These are phyloP conservation scores for Diddensiella santjacobensis DNA, from an alignment of 805 yeast species.

Conservation along the genomic window DNA sequence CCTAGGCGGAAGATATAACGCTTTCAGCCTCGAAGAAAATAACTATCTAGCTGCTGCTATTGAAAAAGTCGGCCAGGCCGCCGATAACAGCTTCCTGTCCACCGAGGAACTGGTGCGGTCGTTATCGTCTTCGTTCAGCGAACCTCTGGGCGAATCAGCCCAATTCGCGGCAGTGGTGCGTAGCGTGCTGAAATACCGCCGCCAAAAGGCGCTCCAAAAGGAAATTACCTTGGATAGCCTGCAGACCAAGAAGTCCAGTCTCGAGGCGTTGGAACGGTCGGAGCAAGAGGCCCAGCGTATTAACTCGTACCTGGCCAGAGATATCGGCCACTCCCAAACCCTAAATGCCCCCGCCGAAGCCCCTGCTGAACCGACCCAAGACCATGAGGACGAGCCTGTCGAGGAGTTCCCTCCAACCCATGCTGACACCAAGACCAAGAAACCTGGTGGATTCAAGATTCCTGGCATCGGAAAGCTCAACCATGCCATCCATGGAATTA, in stretches of 20 bases:
- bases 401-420: conserved; percentile 14
- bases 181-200: conserved; percentile 57
- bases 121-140: conserved; percentile 57
- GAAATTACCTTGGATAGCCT: conserved; percentile 42
- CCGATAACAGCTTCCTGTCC: conserved; percentile 59
- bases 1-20: conserved; percentile 67
- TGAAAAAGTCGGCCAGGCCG: conserved; percentile 82
- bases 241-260: conserved; percentile 31
- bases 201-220: conserved; percentile 51
- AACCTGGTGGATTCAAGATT: conserved; percentile 43
- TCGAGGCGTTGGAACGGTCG: conserved; percentile 39
- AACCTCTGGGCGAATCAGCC: conserved; percentile 68
- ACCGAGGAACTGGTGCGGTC: conserved; percentile 50
- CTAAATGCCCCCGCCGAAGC: background rate
- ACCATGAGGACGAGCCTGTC: background rate
- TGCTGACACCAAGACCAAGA: conserved; percentile 24
- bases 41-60: conserved; percentile 48
- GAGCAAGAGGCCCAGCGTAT: conserved; percentile 45
- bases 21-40: conserved; percentile 50
- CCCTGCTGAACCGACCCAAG: background rate
- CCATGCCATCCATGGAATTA: conserved; percentile 52
- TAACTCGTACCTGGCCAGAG: conserved; percentile 31
- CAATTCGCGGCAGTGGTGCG: conserved; percentile 58
- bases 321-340: conserved; percentile 9
- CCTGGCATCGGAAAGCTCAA: conserved; percentile 53